Conservation (phyloP, 2,329 filamentous ascomycete species). For the Tolypocladium ovalisporum region DNA sequence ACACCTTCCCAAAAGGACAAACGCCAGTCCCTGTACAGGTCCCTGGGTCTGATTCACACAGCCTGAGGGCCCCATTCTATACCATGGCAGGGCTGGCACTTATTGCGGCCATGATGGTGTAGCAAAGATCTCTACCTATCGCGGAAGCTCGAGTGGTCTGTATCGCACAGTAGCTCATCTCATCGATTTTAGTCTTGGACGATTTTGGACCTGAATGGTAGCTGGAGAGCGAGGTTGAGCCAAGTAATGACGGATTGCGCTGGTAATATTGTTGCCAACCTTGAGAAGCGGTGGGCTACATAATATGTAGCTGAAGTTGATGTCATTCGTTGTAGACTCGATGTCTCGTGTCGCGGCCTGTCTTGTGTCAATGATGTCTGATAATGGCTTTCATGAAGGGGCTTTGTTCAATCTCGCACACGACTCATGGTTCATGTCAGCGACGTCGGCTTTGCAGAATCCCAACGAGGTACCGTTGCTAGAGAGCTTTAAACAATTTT, state of each 20-base stretch:
- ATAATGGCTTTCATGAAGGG: too few species aligned
- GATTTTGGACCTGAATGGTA: not conserved
- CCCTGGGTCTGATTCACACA: constrained; percentile 14
- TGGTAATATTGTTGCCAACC: not conserved
- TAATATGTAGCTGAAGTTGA: not conserved
- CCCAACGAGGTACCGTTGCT: too few species aligned
- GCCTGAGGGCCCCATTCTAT: constrained; percentile 9
- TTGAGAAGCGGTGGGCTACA: not conserved
- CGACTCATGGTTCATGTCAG: too few species aligned
- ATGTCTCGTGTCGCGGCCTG: too few species aligned
- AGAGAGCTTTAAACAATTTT: too few species aligned
- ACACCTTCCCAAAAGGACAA: constrained; percentile 7
- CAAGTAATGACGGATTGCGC: not conserved
- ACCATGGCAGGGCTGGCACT: constrained; percentile 14
- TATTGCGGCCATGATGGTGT: constrained; percentile 15
- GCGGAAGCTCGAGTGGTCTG: not conserved
- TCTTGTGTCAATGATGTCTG: too few species aligned
- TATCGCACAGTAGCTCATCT: not conserved
- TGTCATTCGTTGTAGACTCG: not conserved
- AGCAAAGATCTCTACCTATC: not conserved
- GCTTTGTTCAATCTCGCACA: too few species aligned
- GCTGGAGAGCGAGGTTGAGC: not conserved
- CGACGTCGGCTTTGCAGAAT: too few species aligned
- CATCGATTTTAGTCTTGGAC: not conserved
- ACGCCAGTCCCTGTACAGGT: constrained; percentile 16